These are phyloP conservation scores for Effrenium voratum DNA, from an alignment of 73 alveolate genomes.

Conservation along the genomic window DNA sequence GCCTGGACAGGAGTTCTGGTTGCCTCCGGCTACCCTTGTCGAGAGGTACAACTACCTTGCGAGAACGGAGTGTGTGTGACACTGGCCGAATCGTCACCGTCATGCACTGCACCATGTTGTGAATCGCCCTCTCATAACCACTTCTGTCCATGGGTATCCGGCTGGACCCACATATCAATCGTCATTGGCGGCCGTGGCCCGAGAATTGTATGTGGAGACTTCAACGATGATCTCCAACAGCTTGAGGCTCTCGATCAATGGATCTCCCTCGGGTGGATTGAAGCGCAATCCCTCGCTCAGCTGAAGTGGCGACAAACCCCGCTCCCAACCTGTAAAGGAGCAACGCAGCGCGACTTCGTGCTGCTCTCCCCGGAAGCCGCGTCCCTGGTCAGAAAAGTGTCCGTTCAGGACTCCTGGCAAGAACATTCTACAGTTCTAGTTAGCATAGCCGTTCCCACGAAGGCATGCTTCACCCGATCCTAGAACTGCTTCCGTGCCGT, in stretches of 20 bases:
- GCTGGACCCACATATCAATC: no score
- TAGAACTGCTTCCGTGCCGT: neutral
- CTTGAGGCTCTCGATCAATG: neutral
- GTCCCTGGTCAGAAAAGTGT: neutral
- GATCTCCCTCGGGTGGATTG: neutral
- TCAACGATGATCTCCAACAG: neutral
- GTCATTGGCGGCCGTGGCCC: neutral
- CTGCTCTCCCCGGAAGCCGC: neutral
- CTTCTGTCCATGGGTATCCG: no score
- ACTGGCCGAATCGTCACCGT: no score
- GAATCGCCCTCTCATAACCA: no score
- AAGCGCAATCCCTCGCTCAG: neutral
- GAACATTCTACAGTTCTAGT: neutral
- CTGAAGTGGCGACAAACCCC: neutral
- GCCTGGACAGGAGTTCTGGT: no score
- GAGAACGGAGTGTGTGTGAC: no score
- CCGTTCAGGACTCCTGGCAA: neutral
- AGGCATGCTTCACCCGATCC: neutral
- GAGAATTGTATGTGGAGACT: neutral
- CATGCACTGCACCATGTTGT: no score
- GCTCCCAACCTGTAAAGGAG: neutral
- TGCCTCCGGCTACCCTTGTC: no score
- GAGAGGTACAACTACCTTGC: no score
- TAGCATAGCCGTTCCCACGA: neutral
- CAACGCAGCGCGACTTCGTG: neutral